These are phyloP conservation scores for Rhodotorula mucilaginosa DNA, from an alignment of 1,284 basidiomycete species.

Conservation along the genomic window DNA sequence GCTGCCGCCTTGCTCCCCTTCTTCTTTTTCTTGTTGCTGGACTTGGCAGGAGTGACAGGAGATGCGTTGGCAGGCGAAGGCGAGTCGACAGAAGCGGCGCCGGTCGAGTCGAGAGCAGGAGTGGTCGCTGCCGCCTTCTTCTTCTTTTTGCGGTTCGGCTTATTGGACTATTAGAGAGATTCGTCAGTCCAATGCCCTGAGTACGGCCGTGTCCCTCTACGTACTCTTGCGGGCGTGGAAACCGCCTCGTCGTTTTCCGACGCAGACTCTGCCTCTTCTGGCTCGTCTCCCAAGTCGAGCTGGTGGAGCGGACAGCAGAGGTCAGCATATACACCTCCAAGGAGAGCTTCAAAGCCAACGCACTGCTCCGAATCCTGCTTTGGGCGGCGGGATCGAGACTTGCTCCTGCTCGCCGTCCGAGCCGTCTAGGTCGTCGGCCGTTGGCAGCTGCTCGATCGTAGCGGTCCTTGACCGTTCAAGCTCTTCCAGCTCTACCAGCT, in stretches of 20 bases:
- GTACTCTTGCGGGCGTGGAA: neutral
- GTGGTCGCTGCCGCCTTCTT: conserved; percentile 52
- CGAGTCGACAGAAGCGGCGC: neutral
- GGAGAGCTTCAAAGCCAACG: neutral
- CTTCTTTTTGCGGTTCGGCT: conserved; percentile 56
- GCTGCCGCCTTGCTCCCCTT: conserved; percentile 8
- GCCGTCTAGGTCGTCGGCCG: conserved; percentile 15
- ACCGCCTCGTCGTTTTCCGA: conserved; percentile 39
- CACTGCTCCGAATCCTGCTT: conserved; percentile 31
- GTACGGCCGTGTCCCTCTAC: fast-evolving
- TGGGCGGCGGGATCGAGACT: neutral
- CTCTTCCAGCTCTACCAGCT: conserved; percentile 64
- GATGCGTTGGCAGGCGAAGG: neutral
- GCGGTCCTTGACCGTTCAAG: conserved; percentile 12
- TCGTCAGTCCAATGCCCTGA: neutral
- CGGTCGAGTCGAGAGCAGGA: conserved; percentile 4
- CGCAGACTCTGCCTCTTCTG: conserved; percentile 46
- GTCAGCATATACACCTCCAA: neutral
- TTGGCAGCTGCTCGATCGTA: neutral
- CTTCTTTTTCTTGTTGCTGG: conserved; percentile 13
- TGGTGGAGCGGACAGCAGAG: neutral
- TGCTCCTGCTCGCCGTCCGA: neutral
- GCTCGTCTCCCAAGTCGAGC: conserved; percentile 42
- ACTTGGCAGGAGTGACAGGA: neutral
- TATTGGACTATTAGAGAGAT: conserved; percentile 45